These are phyloP conservation scores for Suillus brevipes DNA, from an alignment of 768 basidiomycete species.

Conservation along the genomic window DNA sequence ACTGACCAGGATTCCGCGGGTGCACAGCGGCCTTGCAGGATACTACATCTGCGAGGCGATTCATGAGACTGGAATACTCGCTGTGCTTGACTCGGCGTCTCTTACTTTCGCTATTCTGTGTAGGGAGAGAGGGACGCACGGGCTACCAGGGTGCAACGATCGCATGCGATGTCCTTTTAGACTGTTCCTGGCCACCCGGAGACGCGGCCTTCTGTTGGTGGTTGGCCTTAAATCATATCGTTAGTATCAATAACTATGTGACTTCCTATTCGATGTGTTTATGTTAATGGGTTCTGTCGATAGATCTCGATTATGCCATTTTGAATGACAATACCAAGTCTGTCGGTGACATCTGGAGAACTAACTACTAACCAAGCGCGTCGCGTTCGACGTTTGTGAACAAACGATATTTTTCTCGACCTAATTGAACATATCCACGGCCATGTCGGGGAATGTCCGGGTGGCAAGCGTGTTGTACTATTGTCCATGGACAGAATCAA, in stretches of 20 bases:
- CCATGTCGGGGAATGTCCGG: background rate
- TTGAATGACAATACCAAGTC: background rate
- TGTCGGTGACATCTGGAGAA: background rate
- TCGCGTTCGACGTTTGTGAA: background rate
- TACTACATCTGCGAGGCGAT: conserved; percentile 95
- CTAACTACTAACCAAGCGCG: background rate
- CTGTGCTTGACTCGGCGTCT: conserved; percentile 79
- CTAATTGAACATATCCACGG: background rate
- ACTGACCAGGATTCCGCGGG: conserved; percentile 38
- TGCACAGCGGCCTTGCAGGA: conserved; percentile 91
- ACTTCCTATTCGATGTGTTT: background rate
- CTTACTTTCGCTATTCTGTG: background rate
- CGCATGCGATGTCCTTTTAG: background rate
- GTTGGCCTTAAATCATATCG: background rate
- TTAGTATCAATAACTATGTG: background rate
- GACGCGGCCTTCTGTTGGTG: background rate
- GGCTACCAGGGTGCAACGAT: background rate
- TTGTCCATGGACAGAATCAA: background rate
- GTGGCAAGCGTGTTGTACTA: background rate
- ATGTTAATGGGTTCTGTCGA: background rate
- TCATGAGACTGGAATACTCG: conserved; percentile 87
- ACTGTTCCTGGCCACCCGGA: background rate
- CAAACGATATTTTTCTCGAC: background rate
- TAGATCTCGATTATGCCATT: background rate
- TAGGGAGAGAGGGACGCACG: background rate